phyloP scores from a whole-genome alignment of 2,329 filamentous ascomycete species.

The Ceratocystis albifundus region DNA sequence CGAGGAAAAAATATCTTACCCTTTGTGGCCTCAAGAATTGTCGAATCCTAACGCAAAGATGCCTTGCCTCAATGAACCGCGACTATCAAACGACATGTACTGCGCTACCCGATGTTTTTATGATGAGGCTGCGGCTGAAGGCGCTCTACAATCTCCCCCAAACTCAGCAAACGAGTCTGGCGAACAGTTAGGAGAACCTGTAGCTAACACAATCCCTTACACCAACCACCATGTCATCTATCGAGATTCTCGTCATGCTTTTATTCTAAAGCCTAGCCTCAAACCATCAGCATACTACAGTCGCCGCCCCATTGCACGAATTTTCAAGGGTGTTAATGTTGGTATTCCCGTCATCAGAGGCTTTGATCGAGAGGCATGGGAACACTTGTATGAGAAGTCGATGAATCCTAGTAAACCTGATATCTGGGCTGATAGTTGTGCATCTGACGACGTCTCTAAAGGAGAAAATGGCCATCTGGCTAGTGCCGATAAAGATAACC shows the following conservation, averaged over 20 bases:
- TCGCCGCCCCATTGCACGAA: slow-evolving; percentile 67
- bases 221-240: slow-evolving; percentile 76
- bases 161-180: slow-evolving; percentile 17
- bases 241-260: slow-evolving; percentile 63
- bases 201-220: slow-evolving; percentile 46
- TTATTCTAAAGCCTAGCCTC: slow-evolving; percentile 73
- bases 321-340: slow-evolving; percentile 69
- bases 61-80: slow-evolving; percentile 28
- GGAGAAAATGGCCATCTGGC: slow-evolving; percentile 21
- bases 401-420: slow-evolving; percentile 28
- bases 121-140: slow-evolving; percentile 48
- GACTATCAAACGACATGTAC: slow-evolving; percentile 43
- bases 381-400: slow-evolving; percentile 50
- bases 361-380: slow-evolving; percentile 69
- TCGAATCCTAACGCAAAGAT: slow-evolving; percentile 22
- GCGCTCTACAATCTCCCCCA: slow-evolving; percentile 28
- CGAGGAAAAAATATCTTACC: slow-evolving; percentile 81
- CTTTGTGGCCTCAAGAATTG: slow-evolving; percentile 55
- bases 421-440: slow-evolving; percentile 26
- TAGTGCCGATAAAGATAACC: not conserved
- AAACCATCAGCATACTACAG: slow-evolving; percentile 78
- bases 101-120: slow-evolving; percentile 49
- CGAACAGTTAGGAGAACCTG: slow-evolving; percentile 27
- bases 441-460: slow-evolving; percentile 28
- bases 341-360: slow-evolving; percentile 82